phyloP scores from a whole-genome alignment of 23 red algal genomes.

The Chondrus crispus region DNA sequence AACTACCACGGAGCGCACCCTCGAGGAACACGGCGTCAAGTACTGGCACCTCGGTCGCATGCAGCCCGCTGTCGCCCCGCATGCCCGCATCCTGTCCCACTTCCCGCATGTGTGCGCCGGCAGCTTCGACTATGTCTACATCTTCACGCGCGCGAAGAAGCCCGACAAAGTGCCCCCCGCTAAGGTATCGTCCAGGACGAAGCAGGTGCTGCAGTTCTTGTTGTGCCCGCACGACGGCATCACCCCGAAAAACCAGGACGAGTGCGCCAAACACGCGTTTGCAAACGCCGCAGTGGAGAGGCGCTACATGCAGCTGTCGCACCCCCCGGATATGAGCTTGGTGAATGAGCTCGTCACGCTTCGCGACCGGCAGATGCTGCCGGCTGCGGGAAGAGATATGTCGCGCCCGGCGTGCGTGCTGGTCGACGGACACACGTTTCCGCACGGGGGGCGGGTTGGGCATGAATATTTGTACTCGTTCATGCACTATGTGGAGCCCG shows the following conservation, averaged over 20 bases:
- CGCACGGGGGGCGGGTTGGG: not conserved
- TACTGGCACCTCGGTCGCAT: not conserved
- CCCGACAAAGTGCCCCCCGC: not conserved
- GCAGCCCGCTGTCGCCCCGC: not conserved
- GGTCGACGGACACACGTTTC: constrained; percentile 28
- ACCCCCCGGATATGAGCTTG: not conserved
- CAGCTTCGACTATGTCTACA: not conserved
- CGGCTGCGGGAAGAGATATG: not conserved
- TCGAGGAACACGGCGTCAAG: not conserved
- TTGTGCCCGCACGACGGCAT: not conserved
- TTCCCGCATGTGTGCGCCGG: not conserved
- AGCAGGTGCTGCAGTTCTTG: not conserved
- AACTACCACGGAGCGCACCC: not conserved
- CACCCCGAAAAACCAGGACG: not conserved
- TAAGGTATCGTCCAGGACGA: not conserved
- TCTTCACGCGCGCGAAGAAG: not conserved
- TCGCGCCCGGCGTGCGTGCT: not conserved
- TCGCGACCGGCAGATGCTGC: not conserved
- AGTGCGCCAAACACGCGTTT: not conserved
- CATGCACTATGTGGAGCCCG: constrained; percentile 19
- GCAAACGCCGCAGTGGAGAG: not conserved
- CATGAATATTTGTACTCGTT: constrained; percentile 28
- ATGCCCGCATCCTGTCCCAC: not conserved
- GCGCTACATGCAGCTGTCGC: not conserved
- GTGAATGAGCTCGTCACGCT: not conserved